These are phyloP conservation scores for Zoysia pacifica DNA, from an alignment of 176 grass and related monocot species.

Conservation along the genomic window DNA sequence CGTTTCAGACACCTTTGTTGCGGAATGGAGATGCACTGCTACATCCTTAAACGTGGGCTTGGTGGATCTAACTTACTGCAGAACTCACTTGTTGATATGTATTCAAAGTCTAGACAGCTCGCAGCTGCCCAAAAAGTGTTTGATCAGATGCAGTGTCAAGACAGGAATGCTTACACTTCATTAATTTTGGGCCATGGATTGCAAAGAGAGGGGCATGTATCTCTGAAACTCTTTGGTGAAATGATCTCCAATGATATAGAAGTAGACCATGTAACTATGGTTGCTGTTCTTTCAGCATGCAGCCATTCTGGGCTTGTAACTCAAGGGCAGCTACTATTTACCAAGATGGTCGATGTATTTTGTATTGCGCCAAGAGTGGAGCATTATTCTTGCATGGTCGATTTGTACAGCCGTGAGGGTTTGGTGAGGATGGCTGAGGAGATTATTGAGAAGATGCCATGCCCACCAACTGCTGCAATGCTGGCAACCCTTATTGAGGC, in stretches of 20 bases:
- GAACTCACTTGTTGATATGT: conserved; percentile 67
- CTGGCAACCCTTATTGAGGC: conserved; percentile 65
- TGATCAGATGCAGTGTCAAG: conserved; percentile 47
- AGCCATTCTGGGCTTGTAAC: conserved; percentile 60
- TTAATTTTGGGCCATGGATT: conserved; percentile 67
- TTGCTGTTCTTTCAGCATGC: conserved; percentile 69
- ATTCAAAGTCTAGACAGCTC: conserved; percentile 52
- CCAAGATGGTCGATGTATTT: conserved; percentile 54
- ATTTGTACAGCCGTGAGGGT: conserved; percentile 65
- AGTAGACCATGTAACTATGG: conserved; percentile 67
- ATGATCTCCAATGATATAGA: conserved; percentile 50
- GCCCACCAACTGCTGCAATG: conserved; percentile 65
- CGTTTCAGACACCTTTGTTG: conserved; percentile 52
- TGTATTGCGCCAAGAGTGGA: conserved; percentile 54
- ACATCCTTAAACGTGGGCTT: conserved; percentile 56
- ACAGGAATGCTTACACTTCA: conserved; percentile 57
- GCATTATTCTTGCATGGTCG: conserved; percentile 67
- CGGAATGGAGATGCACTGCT: conserved; percentile 61
- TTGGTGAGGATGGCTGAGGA: conserved; percentile 57
- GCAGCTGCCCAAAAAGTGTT: conserved; percentile 48
- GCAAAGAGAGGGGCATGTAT: conserved; percentile 53
- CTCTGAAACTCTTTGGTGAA: conserved; percentile 57
- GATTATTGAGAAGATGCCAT: conserved; percentile 52
- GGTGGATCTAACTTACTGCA: conserved; percentile 43
- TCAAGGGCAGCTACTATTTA: conserved; percentile 56